Evolutionary conservation across 306 rosid species (phyloP).

Genomic region (Fragaria vesca): DNA sequence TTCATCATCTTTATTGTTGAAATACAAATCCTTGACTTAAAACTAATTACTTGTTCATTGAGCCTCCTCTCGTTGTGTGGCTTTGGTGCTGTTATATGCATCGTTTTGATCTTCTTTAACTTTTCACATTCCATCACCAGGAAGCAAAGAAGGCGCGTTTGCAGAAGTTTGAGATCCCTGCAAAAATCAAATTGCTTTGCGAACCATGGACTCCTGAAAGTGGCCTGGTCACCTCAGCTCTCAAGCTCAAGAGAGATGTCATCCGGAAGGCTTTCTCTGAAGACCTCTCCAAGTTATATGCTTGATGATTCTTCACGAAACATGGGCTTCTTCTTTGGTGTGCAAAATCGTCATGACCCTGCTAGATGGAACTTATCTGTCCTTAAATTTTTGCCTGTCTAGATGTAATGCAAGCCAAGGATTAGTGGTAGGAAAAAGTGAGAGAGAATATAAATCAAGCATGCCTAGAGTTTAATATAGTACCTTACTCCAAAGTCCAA

Average conservation of each 20-base stretch:
- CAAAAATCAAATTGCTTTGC: constrained; percentile 62
- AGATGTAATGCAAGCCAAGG: constrained; percentile 18
- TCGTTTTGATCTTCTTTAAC: not conserved
- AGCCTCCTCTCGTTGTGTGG: not conserved
- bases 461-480: constrained; percentile 1
- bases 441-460: constrained; percentile 21
- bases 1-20: not conserved
- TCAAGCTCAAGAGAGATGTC: constrained; percentile 87
- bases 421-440: constrained; percentile 21
- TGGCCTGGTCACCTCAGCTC: constrained; percentile 93
- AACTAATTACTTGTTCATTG: not conserved
- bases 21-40: not conserved
- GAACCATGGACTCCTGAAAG: constrained; percentile 87
- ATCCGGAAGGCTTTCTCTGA: constrained; percentile 65
- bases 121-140: constrained; percentile 38
- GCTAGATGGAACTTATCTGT: not conserved
- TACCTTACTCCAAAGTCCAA: not conserved
- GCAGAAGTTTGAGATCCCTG: constrained; percentile 87
- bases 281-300: constrained; percentile 60
- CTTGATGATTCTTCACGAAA: constrained; percentile 30
- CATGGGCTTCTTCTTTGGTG: not conserved
- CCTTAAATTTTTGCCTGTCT: constrained; percentile 4
- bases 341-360: not conserved
- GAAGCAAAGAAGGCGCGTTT: constrained; percentile 78
- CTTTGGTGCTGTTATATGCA: not conserved